Evolutionary conservation across 768 basidiomycete species (phyloP), one percentile per base, ranked within the genome.

Genomic region (Collybia mongolica): DNA sequence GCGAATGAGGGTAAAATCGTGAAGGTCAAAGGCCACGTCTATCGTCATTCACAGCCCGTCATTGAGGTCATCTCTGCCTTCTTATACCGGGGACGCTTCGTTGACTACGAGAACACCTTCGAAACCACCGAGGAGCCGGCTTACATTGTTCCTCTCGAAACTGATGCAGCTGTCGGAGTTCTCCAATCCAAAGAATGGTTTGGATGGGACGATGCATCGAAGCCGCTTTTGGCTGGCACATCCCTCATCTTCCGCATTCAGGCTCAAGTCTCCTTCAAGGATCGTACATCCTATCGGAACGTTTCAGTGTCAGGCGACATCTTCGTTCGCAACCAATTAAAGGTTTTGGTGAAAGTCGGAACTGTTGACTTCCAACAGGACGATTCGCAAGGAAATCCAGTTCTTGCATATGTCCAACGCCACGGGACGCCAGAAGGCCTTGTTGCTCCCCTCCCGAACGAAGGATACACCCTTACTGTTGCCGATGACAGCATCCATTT

Each of bases 111-210:
- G 65, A 94, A 98, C 72, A 98, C 97, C 0, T 99, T 99, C 69
- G 93, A 98, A 68, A 87, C 86, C 11, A 78, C 87, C 39, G 87
- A 93, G 54, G 94, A 97, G 65, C 85, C 89, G 0, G 92, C 95
- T 57, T 97, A 96, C 67, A 65, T 84, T 23, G 86, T 99, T 15
- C 76, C 84, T 29, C 63, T 97, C 52, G 72, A 77, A 28, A 84
- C 78, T 5, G 87, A 93, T 55, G 89, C 93, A 2, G 81, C 79
- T 26, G 86, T 98, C 55, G 95, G 93, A 37, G 92, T 98, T 15
- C 75, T 99, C 5, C 84, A 89, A 64, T 92, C 91, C 40, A 99
- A 99, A 74, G 90, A 96, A 64, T 99, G 97, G 97, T 94, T 98
- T 70, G 84, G 87, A 44, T 98, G 95, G 96, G 86, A 89, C 45